Evolutionary conservation across 768 basidiomycete genomes (phyloP).

Genomic region (Hortiboletus flavorubellus): DNA sequence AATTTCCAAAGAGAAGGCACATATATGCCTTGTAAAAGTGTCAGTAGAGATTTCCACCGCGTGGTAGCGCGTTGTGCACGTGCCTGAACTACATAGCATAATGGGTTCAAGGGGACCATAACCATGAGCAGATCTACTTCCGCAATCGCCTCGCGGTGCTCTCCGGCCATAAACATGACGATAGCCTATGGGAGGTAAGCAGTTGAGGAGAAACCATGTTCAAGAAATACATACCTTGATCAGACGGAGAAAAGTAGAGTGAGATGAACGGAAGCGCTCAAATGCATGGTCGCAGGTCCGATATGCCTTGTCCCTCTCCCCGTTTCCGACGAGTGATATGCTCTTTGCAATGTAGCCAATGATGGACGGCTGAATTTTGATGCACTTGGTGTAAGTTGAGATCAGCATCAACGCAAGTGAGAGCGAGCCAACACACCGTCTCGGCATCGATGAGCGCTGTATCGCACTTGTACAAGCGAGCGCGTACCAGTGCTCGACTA

Average conservation of each 20-base stretch:
- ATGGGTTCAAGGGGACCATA: background rate
- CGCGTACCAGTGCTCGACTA: background rate
- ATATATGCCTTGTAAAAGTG: background rate
- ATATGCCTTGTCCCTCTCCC: background rate
- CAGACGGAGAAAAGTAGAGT: background rate
- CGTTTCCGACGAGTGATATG: background rate
- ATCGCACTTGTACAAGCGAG: background rate
- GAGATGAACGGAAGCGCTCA: background rate
- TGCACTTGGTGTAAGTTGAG: background rate
- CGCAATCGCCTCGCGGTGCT: background rate
- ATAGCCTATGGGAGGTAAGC: background rate
- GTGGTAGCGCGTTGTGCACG: background rate
- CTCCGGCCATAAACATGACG: background rate
- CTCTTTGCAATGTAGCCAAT: background rate
- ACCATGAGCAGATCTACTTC: background rate
- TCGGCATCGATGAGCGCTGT: background rate
- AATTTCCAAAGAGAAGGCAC: background rate
- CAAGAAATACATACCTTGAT: background rate
- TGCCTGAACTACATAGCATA: background rate
- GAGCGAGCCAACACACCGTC: background rate
- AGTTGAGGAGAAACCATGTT: no score
- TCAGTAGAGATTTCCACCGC: background rate
- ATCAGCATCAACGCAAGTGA: no score
- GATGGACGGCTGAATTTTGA: background rate
- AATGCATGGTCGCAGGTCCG: background rate